Base-by-base conservation (phyloP, 164 flowering plant genomes). In the Umbilicus rupestris region DNA sequence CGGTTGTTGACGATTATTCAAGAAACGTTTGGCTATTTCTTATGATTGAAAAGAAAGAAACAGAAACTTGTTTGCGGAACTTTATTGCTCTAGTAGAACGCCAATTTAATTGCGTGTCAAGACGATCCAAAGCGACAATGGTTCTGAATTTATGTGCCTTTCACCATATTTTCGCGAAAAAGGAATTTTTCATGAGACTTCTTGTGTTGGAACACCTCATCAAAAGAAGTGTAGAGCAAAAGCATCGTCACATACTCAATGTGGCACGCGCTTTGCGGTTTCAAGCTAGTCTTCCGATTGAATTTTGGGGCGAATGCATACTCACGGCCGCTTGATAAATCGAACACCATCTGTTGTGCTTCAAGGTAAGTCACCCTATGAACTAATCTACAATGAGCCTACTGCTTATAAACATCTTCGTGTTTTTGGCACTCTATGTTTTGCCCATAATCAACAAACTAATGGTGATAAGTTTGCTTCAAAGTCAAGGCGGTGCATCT, bases 381-480 rank as follows among this genome's bases (percentile, higher is more conserved):
- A 59, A 6, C 63, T 59, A 0, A 3, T 59, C 1, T 59, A 12
- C 19, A 19, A 11, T 5, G 17, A 14, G 3, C 7, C 63, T 26
- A 33, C 63, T 11, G 12, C 12, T 5, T 59, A 59, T 31, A 6
- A 26, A 28, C 63, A 59, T 59, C 12, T 59, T 1, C 63, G 63
- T 5, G 17, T 31, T 16, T 17, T 59, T 28, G 63, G 63, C 2
- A 28, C 19, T 2, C 63, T 59, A 12, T 59, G 63, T 28, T 59
- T 28, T 59, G 63, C 62, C 0, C 11, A 28, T 24, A 57, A 3
- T 8, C 16, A 24, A 7, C 4, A 17, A 57, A n/a, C n/a, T n/a
- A n/a, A n/a, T n/a, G n/a, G n/a, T n/a, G n/a, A n/a, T 17, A 57
- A 57, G 17, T 57, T 57, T 57, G 62, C 62, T 29, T 29, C 62